Conservation (phyloP, 305 asterid genomes). For the Rubia tinctorum region DNA sequence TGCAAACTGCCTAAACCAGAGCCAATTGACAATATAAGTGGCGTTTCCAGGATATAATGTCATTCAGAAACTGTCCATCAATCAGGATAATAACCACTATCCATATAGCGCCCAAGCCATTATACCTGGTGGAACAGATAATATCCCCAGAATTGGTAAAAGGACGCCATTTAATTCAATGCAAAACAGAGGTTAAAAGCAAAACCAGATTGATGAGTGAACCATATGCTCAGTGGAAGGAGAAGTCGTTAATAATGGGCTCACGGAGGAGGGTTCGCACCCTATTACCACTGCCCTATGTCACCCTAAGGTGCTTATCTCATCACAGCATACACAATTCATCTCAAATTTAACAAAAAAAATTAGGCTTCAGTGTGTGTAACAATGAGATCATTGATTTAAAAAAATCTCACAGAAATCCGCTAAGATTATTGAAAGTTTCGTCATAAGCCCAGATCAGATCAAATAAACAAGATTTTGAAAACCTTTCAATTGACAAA, state of each 20-base stretch:
- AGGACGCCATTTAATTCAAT: conserved; percentile 35
- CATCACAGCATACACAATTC: conserved; percentile 47
- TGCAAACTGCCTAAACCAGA: no score
- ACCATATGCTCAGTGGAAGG: conserved; percentile 76
- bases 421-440: conserved; percentile 31
- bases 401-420: conserved; percentile 27
- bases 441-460: conserved; percentile 26
- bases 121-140: conserved; percentile 50
- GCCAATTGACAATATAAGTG: conserved; percentile 21
- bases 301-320: conserved; percentile 43
- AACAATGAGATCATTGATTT: conserved; percentile 26
- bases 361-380: conserved; percentile 81
- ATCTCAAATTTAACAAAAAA: neutral
- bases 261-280: conserved; percentile 47
- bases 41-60: conserved; percentile 72
- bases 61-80: conserved; percentile 31
- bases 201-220: neutral
- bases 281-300: conserved; percentile 57
- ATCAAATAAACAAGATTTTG: neutral
- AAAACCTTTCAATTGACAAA: neutral
- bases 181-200: neutral
- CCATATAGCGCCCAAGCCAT: conserved; percentile 66
- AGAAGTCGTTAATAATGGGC: conserved; percentile 66
- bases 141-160: conserved; percentile 75
- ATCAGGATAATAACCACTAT: conserved; percentile 65